These are phyloP conservation scores for Aspergillus floridensis DNA, from an alignment of 2,329 filamentous ascomycete genomes.

Conservation along the genomic window DNA sequence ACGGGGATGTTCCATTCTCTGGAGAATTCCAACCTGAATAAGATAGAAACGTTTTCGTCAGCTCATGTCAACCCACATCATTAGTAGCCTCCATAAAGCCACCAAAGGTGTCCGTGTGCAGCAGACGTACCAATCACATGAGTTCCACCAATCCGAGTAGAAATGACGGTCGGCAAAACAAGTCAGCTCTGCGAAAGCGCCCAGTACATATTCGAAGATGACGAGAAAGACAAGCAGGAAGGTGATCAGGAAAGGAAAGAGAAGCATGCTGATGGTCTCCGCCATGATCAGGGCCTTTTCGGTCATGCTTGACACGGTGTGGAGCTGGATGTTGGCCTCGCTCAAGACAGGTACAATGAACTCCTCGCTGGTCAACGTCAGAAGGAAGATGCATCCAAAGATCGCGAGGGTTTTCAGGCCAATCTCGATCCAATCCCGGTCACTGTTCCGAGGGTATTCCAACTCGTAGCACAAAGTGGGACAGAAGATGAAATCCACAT, in stretches of 20 bases:
- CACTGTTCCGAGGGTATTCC: slow-evolving; percentile 79
- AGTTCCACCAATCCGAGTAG: slow-evolving; percentile 74
- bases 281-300: slow-evolving; percentile 78
- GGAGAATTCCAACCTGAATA: slow-evolving; percentile 78
- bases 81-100: background rate
- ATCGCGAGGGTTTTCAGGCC: slow-evolving; percentile 83
- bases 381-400: slow-evolving; percentile 93
- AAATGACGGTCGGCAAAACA: slow-evolving; percentile 92
- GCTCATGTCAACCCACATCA: too few species aligned
- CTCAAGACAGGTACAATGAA: slow-evolving; percentile 89
- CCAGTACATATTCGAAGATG: slow-evolving; percentile 95
- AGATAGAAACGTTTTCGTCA: too few species aligned
- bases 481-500: slow-evolving; percentile 81
- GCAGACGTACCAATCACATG: slow-evolving; percentile 46
- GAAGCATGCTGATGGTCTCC: slow-evolving; percentile 84
- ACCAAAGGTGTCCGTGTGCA: background rate
- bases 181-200: slow-evolving; percentile 91
- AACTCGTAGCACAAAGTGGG: slow-evolving; percentile 97
- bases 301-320: slow-evolving; percentile 47
- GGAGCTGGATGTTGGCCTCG: slow-evolving; percentile 62
- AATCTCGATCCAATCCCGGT: slow-evolving; percentile 76
- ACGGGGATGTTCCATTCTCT: slow-evolving; percentile 98
- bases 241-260: slow-evolving; percentile 96
- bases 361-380: slow-evolving; percentile 88
- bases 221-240: slow-evolving; percentile 95